Evolutionary conservation across 2,329 filamentous ascomycete species (phyloP), one percentile per base, ranked within the genome.

Genomic region (Nakataea oryzae): DNA sequence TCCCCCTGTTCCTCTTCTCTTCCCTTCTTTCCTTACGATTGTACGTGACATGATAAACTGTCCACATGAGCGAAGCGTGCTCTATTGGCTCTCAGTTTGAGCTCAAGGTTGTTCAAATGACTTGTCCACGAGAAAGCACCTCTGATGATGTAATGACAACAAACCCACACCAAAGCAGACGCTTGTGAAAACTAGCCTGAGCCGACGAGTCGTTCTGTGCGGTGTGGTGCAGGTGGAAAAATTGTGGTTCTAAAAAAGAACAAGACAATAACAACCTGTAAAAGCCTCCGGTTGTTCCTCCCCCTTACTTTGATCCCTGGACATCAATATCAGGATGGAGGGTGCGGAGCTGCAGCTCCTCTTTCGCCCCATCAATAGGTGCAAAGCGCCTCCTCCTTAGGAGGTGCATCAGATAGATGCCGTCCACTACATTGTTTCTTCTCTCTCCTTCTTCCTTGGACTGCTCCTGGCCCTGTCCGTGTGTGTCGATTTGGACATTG

Each of bases 401-500:
- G 3, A 59, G 50, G 14, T 21, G 56, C 8, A 60, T 21, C 29
- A 65, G 61, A 14, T 62, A 65, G 17, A 66, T 30, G 17, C 64
- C 61, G 13, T 26, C 34, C 14, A 54, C 55, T 28, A 63, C 61
- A 14, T 63, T 60, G 12, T 21, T 14, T 17, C 32, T 9, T 11
- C 34, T 47, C 14, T 54, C 41, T 6, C 47, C 54, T 12, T 60
- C 63, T 21, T 50, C 41, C 17, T 50, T 21, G 41, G 41, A 50
- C 8, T 17, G 41, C 41, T 50, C 21, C n/a, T 50, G 21, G 27
- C 32, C 8, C 41, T 57, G 24, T 27, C 28, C 69, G 26, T 66
- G 61, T 27, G 67, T 69, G 7, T 58, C 63, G 41, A 75, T 70
- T 65, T 69, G 70, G 5, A 75, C 72, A 30, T 74, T 75, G 8